Conservation (phyloP, 2,329 filamentous ascomycete species). For the Talaromyces sp. region DNA sequence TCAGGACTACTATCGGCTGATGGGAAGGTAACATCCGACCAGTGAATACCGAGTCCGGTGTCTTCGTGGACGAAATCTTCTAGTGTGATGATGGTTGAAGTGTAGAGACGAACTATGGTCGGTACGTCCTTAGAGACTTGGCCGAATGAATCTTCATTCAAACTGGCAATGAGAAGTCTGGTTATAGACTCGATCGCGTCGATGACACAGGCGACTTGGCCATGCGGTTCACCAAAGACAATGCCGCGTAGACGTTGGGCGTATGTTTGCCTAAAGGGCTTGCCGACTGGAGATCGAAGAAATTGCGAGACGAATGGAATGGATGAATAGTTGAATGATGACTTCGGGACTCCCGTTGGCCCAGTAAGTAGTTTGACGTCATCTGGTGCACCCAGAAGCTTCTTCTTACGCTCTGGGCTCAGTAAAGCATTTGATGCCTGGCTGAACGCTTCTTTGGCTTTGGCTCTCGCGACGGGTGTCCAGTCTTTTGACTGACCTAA, state of each 20-base stretch:
- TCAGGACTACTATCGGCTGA: conserved; percentile 32
- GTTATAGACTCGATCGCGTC: conserved; percentile 70
- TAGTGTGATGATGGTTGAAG: conserved; percentile 63
- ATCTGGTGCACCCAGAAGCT: conserved; percentile 35
- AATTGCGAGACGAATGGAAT: conserved; percentile 49
- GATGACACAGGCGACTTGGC: conserved; percentile 64
- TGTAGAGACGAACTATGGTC: conserved; percentile 69
- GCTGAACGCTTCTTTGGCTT: conserved; percentile 36
- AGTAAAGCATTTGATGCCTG: conserved; percentile 39
- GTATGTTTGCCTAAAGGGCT: conserved; percentile 68
- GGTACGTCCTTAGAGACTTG: conserved; percentile 82
- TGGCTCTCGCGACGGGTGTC: conserved; percentile 42
- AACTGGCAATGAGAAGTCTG: conserved; percentile 66
- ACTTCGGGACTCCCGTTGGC: conserved; percentile 11
- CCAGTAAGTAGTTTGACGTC: conserved; percentile 38
- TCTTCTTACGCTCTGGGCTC: conserved; percentile 40
- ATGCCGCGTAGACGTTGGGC: conserved; percentile 61
- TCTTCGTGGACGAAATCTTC: conserved; percentile 58
- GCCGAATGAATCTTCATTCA: conserved; percentile 78
- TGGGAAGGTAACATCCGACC: conserved; percentile 68
- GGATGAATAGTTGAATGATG: conserved; percentile 46
- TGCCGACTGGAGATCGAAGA: conserved; percentile 56
- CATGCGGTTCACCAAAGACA: conserved; percentile 71
- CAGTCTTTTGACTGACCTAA: conserved; percentile 44
- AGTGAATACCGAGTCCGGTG: conserved; percentile 58